Percentiles rank a stretch among this genome's conserved stretches.
These are phyloP conservation scores for Penicillium occitanis DNA, from an alignment of 2,329 filamentous ascomycete species.

Conservation along the genomic window DNA sequence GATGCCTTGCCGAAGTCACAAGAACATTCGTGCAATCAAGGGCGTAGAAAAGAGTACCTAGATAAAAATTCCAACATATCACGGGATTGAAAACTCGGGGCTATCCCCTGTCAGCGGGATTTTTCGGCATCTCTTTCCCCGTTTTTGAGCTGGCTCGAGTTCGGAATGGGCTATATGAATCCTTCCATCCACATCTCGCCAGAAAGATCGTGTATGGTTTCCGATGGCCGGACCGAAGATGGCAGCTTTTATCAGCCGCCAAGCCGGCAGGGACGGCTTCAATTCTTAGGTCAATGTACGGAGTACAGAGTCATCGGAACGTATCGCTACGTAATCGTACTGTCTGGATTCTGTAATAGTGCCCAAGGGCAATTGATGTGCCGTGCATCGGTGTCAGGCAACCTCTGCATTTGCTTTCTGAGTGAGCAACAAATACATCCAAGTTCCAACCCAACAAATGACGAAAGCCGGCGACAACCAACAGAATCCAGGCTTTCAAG, in stretches of 20 bases:
- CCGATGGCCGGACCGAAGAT: slow-evolving; percentile 3
- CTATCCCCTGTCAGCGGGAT: neutral
- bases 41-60: neutral
- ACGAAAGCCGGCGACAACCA: neutral
- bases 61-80: neutral
- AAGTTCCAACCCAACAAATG: neutral
- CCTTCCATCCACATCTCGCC: neutral
- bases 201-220: neutral
- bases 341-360: neutral
- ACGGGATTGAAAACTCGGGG: neutral
- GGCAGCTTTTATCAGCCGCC: neutral
- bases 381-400: neutral
- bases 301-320: neutral
- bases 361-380: neutral
- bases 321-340: neutral
- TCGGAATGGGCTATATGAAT: neutral
- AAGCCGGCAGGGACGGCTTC: slow-evolving; percentile 2
- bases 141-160: neutral
- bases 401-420: neutral
- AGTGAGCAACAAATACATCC: neutral
- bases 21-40: neutral
- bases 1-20: neutral
- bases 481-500: neutral
- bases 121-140: neutral
- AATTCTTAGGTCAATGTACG: neutral